Base-by-base conservation (phyloP, 805 yeast genomes). In the Ogataea siamensis region DNA sequence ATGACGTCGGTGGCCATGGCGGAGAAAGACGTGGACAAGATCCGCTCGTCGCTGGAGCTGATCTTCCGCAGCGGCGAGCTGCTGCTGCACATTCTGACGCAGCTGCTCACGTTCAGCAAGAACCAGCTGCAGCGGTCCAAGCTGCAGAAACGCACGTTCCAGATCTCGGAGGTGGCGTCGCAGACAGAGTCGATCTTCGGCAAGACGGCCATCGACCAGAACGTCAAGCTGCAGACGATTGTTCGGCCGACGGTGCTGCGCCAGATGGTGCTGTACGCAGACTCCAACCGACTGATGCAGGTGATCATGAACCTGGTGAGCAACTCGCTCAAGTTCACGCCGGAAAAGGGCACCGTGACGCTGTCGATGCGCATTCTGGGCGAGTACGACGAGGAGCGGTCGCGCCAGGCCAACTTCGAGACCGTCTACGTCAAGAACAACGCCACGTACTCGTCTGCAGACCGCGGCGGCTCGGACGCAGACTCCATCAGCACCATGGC, bases 1-100 rank as follows among this genome's bases (percentile, higher is more conserved):
- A 86, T 91, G 89, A 86, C 97, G 0, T 84, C 95, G 2, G 83
- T 91, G 40, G 89, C 96, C 5, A 79, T 88, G 85, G 93, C 85
- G 14, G 98, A 93, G 57, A 70, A 69, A 19, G 91, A 86, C 49
- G 70, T 71, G 4, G 61, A 68, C 10, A 78, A 80, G 47, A 79
- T 88, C 10, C 83, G 83, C 51, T 80, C 81, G 33, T 81, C 89
- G 12, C 65, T 89, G 50, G 84, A 83, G 46, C 73, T 91, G 37
- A 89, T 91, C 37, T 87, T 85, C 62, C 74, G 95, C 54, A 83
- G 94, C 19, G 99, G 99, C 25, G 98, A 93, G 62, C 66, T 91
- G 29, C 66, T 93, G 39, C 62, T 93, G 48, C 96, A 91, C 62
- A 80, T 93, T 40, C 72, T 91, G 56, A 91, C 96, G 9, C 98